phyloP scores from a whole-genome alignment of 2,329 filamentous ascomycete genomes.

The Colletotrichum tanaceti region DNA sequence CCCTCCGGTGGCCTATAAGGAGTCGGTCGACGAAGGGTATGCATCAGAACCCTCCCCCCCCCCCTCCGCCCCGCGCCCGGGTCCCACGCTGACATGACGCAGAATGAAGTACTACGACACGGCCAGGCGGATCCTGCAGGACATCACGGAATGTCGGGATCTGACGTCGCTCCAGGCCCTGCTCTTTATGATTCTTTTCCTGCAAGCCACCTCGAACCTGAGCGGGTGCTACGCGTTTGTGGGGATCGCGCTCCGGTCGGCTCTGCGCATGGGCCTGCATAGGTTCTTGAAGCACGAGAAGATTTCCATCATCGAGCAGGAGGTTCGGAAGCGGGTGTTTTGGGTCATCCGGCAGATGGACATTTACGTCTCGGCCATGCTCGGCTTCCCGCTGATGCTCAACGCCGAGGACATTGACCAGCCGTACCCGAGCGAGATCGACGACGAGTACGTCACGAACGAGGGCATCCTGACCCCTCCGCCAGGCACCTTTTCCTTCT shows the following conservation, averaged over 20 bases:
- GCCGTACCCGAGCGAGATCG: conserved; percentile 71
- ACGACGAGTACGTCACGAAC: conserved; percentile 74
- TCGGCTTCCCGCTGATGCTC: conserved; percentile 74
- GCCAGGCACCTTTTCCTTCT: conserved; percentile 67
- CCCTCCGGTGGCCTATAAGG: conserved; percentile 61
- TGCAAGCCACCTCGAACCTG: conserved; percentile 82
- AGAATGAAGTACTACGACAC: conserved; percentile 81
- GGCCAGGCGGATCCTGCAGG: conserved; percentile 73
- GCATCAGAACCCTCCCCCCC: conserved; percentile 38
- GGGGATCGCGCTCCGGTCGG: conserved; percentile 79
- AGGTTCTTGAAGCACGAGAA: conserved; percentile 74
- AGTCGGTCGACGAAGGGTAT: conserved; percentile 68
- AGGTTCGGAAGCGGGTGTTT: conserved; percentile 73
- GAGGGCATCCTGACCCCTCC: conserved; percentile 67
- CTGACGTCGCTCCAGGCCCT: conserved; percentile 79
- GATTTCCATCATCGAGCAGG: conserved; percentile 71
- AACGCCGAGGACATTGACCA: conserved; percentile 75
- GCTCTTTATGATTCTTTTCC: conserved; percentile 82
- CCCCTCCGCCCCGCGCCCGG: not conserved
- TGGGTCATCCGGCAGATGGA: conserved; percentile 78
- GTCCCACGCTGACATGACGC: conserved; percentile 43
- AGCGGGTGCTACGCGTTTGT: conserved; percentile 85
- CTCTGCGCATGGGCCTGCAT: conserved; percentile 82
- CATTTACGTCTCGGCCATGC: conserved; percentile 74
- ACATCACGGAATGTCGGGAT: conserved; percentile 77